Base-by-base conservation (phyloP, 495 filamentous ascomycete genomes). In the Penicillium pulvis region DNA sequence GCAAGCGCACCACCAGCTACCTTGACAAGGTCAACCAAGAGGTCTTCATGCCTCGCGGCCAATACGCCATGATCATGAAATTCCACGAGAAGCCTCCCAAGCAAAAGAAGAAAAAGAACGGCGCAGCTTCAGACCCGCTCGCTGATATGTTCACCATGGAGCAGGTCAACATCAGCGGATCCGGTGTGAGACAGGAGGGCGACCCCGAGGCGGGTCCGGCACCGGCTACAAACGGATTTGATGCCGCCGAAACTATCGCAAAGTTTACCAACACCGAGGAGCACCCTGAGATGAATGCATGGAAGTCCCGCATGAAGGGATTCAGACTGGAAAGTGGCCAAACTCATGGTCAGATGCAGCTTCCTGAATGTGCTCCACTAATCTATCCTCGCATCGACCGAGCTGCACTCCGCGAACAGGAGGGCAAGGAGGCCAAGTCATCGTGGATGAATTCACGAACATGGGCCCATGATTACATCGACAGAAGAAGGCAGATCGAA, bases 21-120 rank as follows among this genome's bases (percentile, higher is more conserved):
- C 58, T 64, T 3, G 72, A 80, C 28, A 65, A 69, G 33, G 77
- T 82, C 66, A 87, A 87, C 62, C 64, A 83, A 9, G 71, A 80
- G n/a, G 68, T 84, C 19, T 84, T 86, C 71, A 71, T 69, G 42
- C 83, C 83, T 0, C 79, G 75, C 30, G 84, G 83, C 3, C 70
- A 86, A 10, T 84, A 77, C 63, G 78, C 74, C 48, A 60, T 86
- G 26, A 70, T 87, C 31, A 80, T 87, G 77, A 23, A 31, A 51
- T 73, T 54, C 60, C 72, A 55, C 54, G 51, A 64, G 9, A 42
- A 57, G 39, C n/a, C 24, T 55, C 16, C 20, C 62, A 24, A 35
- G 57, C 26, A 55, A 57, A 51, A 31, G n/a, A 50, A 52, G 30
- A 31, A 49, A 23, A 24, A 47, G 12, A 24, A 47, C 23, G 23